A percentile compares a stretch with the other conserved stretches of the same genome.
phyloP scores from a whole-genome alignment of 768 basidiomycete species.

The Ephemerocybe angulata region DNA sequence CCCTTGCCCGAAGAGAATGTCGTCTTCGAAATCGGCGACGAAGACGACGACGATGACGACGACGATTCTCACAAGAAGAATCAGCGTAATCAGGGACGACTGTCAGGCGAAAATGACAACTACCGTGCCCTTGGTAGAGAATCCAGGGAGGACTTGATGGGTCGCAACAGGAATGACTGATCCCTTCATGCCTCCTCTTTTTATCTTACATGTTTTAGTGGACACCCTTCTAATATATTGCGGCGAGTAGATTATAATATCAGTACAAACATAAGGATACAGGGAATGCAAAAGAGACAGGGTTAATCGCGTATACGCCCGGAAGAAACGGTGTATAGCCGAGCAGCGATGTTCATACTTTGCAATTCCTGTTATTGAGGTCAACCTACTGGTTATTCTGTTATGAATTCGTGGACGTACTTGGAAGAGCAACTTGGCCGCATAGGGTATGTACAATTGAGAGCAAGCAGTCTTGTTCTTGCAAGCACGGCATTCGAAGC shows the following conservation, averaged over 20 bases:
- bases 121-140: conserved; percentile 35
- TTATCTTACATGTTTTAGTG: neutral
- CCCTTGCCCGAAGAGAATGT: conserved; percentile 61
- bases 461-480: conserved; percentile 95
- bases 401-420: no score
- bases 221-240: conserved; percentile 10
- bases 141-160: conserved; percentile 69
- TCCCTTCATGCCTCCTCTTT: conserved; percentile 5
- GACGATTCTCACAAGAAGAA: conserved; percentile 38
- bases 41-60: conserved; percentile 54
- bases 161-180: conserved; percentile 14
- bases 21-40: conserved; percentile 90
- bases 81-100: conserved; percentile 42
- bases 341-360: conserved; percentile 92
- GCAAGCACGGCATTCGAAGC: conserved; percentile 96
- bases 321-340: conserved; percentile 82
- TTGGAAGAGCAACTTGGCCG: conserved; percentile 67
- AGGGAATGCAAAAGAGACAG: conserved; percentile 19
- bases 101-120: conserved; percentile 45
- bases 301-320: conserved; percentile 74
- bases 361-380: conserved; percentile 87
- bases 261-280: conserved; percentile 29
- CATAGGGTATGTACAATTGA: conserved; percentile 91
- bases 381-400: no score
- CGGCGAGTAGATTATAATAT: conserved; percentile 33